Conservation (phyloP, 176 grass and related monocot species). For the Carex kokanica region DNA sequence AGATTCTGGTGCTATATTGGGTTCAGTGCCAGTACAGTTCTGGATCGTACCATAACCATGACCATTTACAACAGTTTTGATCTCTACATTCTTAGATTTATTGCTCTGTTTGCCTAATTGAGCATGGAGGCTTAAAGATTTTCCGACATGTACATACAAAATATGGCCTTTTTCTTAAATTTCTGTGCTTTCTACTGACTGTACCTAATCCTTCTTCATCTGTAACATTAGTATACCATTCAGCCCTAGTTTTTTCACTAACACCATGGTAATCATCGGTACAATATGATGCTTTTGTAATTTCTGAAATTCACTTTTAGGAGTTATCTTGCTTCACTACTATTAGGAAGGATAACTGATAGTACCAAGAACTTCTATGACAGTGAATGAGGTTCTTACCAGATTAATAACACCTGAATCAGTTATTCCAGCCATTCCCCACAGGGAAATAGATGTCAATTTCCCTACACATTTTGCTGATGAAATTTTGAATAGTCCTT, state of each 20-base stretch:
- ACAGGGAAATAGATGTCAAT: constrained; percentile 70
- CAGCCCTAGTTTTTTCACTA: background rate
- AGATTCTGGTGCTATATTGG: constrained; percentile 6
- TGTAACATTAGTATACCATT: background rate
- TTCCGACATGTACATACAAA: background rate
- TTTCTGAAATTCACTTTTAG: background rate
- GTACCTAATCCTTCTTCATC: background rate
- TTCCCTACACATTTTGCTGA: constrained; percentile 59
- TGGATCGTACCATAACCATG: background rate
- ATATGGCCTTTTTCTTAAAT: background rate
- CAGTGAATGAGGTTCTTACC: constrained; percentile 32
- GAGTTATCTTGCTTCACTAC: background rate
- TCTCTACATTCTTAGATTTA: background rate
- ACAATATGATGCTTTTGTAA: background rate
- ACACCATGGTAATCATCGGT: background rate
- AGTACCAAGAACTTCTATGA: background rate
- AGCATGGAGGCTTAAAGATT: background rate
- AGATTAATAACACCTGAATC: constrained; percentile 78
- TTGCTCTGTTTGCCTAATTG: background rate
- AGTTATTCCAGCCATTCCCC: constrained; percentile 85
- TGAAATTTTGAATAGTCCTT: constrained; percentile 69
- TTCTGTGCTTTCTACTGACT: background rate
- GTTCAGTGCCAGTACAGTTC: background rate
- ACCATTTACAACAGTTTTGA: background rate
- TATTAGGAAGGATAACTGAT: background rate